Conservation (phyloP, 495 filamentous ascomycete species). For the Entonaema liquescens region DNA sequence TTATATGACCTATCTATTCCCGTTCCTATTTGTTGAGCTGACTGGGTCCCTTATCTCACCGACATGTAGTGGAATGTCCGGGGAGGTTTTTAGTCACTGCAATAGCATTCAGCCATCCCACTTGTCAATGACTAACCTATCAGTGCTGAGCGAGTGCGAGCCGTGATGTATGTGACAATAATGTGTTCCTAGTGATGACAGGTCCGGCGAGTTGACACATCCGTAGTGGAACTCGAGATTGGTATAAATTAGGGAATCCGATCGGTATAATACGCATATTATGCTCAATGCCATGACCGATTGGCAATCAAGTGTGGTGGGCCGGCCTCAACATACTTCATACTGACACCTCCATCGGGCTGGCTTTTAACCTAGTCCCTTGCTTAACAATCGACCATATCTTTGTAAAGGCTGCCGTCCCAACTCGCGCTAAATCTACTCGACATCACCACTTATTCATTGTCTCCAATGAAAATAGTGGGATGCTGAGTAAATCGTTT, state of each 20-base stretch:
- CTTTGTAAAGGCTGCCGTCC: background rate
- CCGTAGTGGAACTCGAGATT: conserved; percentile 26
- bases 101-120: background rate
- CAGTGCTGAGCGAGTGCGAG: background rate
- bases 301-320: background rate
- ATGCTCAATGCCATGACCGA: background rate
- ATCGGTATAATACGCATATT: conserved; percentile 9
- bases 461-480: background rate
- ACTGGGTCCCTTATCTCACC: conserved; percentile 25
- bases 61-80: conserved; percentile 28
- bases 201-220: conserved; percentile 7
- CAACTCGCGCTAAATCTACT: background rate
- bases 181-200: background rate
- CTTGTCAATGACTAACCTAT: conserved; percentile 6
- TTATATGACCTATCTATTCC: conserved; percentile 10
- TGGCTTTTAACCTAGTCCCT: conserved; percentile 1
- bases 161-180: background rate
- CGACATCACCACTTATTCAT: background rate
- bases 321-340: background rate
- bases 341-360: background rate
- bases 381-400: conserved; percentile 19
- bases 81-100: conserved; percentile 1
- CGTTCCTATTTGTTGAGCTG: conserved; percentile 27
- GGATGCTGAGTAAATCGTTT: background rate
- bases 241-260: conserved; percentile 20